phyloP scores from a whole-genome alignment of 208 protist species.

The Acanthamoeba royreba region DNA sequence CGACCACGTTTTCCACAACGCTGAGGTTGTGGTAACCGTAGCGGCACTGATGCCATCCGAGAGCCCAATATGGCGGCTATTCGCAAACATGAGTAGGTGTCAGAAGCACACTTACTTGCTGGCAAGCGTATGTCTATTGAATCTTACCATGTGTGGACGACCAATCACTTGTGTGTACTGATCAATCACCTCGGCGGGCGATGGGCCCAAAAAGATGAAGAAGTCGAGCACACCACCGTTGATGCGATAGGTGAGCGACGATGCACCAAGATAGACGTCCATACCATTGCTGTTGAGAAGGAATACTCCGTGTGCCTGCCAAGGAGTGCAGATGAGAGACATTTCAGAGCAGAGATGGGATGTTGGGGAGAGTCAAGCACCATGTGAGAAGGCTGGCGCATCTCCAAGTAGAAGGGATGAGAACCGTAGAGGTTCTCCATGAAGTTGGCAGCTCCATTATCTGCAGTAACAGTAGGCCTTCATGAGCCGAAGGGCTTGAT shows the following conservation, averaged over 20 bases:
- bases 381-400: not conserved
- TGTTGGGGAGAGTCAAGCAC: not conserved
- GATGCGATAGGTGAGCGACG: constrained; percentile 65
- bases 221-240: constrained; percentile 79
- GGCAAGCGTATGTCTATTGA: not conserved
- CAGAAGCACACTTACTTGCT: no score
- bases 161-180: constrained; percentile 81
- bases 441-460: not conserved
- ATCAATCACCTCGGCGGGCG: constrained; percentile 65
- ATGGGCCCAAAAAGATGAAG: constrained; percentile 81
- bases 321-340: not conserved
- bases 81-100: not conserved
- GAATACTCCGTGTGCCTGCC: constrained; percentile 71
- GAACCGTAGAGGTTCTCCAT: constrained; percentile 71
- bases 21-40: constrained; percentile 79
- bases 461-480: not conserved
- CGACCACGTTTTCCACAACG: constrained; percentile 69
- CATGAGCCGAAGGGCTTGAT: not conserved
- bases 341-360: not conserved
- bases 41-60: constrained; percentile 82
- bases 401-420: constrained; percentile 79
- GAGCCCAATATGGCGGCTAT: constrained; percentile 43
- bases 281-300: constrained; percentile 84
- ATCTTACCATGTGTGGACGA: constrained; percentile 69
- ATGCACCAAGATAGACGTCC: constrained; percentile 59